Evolutionary conservation across 345 rosid species (phyloP), one percentile per base, ranked within the genome.

Genomic region (Linum tenue): DNA sequence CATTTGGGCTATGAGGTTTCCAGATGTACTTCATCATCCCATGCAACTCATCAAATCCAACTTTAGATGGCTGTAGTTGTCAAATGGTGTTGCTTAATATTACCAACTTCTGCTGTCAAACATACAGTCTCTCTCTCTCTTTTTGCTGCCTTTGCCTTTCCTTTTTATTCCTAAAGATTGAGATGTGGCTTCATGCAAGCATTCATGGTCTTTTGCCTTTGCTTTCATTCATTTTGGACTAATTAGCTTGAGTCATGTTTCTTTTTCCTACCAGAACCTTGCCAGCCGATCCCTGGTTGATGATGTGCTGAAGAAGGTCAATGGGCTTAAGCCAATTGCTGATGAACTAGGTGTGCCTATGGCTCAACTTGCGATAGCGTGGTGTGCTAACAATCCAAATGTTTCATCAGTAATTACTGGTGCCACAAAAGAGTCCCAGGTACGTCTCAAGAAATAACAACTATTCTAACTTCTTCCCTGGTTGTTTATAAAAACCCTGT

Each of bases 341-440:
- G 99, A 94, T 80, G 99, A 94, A 74, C 87, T 94, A 39, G 99
- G 97, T 60, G 97, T 90, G 40, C 81, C 97, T 16, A 78, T 88
- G 63, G 85, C 99, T 79, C 99, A 94, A 77, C 95, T 94, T 67
- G 86, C 97, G 9, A 88, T 94, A 72, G 99, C 97, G 3, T 94
- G 99, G 99, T 94, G 97, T 79, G 99, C 99, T 69, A 78, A 89
- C 56, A 94, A 94, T 76, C 97, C 96, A 61, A 90, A 90, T 64
- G 97, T 94, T 31, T 90, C 99, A 55, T 88, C 99, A 1, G 96
- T 94, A 38, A 86, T 90, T 63, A 90, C 99, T 2, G 96, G 97
- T 76, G 97, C 99, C 64, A 94, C 99, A 40, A 94, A 88, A 78
- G 97, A 94, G 68, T 84, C 90, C 65, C 99, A 94, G 97, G 96